These are phyloP conservation scores for Yarrowia keelungensis DNA, from an alignment of 805 yeast species.

Conservation along the genomic window DNA sequence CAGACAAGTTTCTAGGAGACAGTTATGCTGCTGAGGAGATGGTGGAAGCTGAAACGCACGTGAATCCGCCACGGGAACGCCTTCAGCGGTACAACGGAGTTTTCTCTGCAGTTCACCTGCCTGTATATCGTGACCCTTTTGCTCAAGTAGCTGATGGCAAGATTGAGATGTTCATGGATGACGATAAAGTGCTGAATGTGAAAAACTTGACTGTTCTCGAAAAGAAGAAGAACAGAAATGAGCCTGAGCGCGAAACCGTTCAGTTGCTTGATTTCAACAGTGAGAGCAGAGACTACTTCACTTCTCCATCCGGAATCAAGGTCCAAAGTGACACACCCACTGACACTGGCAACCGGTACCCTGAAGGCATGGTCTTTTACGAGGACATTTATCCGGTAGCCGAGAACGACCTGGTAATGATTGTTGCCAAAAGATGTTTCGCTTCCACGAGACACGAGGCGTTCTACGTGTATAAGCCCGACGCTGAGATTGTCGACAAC, in stretches of 20 bases:
- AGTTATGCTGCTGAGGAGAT: too few species aligned
- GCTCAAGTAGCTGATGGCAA: too few species aligned
- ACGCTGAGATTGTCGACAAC: background rate
- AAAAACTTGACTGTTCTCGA: background rate
- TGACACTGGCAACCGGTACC: background rate
- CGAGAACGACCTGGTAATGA: background rate
- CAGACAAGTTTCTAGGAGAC: too few species aligned
- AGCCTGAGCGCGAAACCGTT: too few species aligned
- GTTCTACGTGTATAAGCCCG: conserved; percentile 8
- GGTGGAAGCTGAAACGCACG: too few species aligned
- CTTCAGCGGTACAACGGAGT: too few species aligned
- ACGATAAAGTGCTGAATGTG: background rate
- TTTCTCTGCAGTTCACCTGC: too few species aligned
- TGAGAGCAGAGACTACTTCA: background rate
- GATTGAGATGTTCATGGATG: too few species aligned
- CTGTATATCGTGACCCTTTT: too few species aligned
- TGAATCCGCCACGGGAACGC: too few species aligned
- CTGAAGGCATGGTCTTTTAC: background rate
- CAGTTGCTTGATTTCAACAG: background rate
- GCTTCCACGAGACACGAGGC: conserved; percentile 2
- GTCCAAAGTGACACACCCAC: background rate
- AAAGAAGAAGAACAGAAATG: background rate
- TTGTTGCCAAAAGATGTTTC: background rate
- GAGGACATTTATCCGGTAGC: background rate
- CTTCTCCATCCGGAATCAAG: background rate